Percentiles rank a stretch among this genome's conserved stretches.
These are phyloP conservation scores for Bruguiera hainesii DNA, from an alignment of 441 rosid species.

Conservation along the genomic window DNA sequence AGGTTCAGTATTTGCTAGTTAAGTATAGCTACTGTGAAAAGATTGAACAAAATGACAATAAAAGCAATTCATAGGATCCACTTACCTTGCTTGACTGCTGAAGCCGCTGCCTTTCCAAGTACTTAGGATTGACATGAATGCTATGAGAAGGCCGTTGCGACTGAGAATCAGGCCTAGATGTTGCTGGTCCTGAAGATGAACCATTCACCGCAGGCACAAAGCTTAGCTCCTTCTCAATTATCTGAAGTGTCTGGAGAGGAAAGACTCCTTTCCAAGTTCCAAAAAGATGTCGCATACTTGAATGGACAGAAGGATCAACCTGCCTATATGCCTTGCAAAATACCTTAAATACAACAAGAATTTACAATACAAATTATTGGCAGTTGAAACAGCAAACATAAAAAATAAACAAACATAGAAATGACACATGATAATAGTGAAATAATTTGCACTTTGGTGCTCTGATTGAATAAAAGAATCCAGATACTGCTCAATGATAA, in stretches of 20 bases:
- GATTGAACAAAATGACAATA: conserved; percentile 3
- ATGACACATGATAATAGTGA: too few relatives aligned
- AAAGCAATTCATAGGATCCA: conserved; percentile 17
- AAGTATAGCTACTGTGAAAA: neutral
- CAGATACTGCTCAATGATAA: neutral
- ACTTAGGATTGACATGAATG: conserved; percentile 98
- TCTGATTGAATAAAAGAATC: neutral
- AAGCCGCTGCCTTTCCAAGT: conserved; percentile 88
- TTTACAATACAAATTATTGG: conserved; percentile 1
- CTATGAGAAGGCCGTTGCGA: conserved; percentile 78
- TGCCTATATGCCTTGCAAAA: conserved; percentile 89
- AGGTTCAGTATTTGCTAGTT: neutral
- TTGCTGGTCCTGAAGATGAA: conserved; percentile 51
- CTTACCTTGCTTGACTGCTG: conserved; percentile 86
- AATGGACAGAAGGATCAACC: conserved; percentile 73
- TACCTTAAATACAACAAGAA: conserved; percentile 42
- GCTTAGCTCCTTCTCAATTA: conserved; percentile 91
- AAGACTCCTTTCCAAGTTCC: conserved; percentile 99
- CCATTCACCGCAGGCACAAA: conserved; percentile 63
- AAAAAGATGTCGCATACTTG: conserved; percentile 94
- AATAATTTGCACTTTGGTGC: neutral
- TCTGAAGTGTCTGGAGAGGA: conserved; percentile 71
- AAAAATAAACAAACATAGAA: neutral
- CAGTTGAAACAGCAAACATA: neutral
- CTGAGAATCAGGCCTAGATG: conserved; percentile 63